These are phyloP conservation scores for Penicillium sp. DNA, from an alignment of 2,329 filamentous ascomycete species.

Conservation along the genomic window DNA sequence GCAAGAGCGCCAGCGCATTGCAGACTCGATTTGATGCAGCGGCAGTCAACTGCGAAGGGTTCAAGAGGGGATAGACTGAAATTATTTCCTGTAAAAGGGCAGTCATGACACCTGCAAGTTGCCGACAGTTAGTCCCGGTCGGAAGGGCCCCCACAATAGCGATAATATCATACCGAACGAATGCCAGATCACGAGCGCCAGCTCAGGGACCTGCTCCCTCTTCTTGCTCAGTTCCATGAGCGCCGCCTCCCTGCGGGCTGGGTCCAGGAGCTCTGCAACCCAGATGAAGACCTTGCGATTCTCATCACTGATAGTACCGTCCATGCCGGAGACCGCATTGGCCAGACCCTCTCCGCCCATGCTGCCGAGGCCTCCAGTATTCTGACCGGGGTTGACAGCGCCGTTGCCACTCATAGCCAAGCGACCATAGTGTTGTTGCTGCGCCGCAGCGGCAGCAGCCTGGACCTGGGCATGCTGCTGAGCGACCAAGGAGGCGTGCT, in stretches of 20 bases:
- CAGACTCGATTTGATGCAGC: slow-evolving; percentile 97
- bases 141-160: slow-evolving; percentile 15
- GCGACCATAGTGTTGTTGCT: slow-evolving; percentile 66
- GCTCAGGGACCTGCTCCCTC: slow-evolving; percentile 93
- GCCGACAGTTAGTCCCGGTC: slow-evolving; percentile 24
- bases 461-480: slow-evolving; percentile 58
- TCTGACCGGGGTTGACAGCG: slow-evolving; percentile 33
- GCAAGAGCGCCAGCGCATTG: slow-evolving; percentile 90
- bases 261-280: slow-evolving; percentile 87
- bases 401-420: slow-evolving; percentile 66
- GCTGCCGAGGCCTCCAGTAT: slow-evolving; percentile 44
- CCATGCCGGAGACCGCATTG: slow-evolving; percentile 48
- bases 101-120: slow-evolving; percentile 83
- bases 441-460: slow-evolving; percentile 42
- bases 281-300: slow-evolving; percentile 89
- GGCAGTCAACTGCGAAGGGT: slow-evolving; percentile 93
- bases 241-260: slow-evolving; percentile 82
- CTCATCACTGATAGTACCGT: slow-evolving; percentile 76
- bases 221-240: slow-evolving; percentile 97
- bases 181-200: slow-evolving; percentile 96
- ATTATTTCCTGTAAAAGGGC: slow-evolving; percentile 97
- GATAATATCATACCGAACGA: slow-evolving; percentile 73
- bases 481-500: slow-evolving; percentile 47
- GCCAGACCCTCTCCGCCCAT: slow-evolving; percentile 46
- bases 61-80: slow-evolving; percentile 94